phyloP scores from a whole-genome alignment of 1,284 basidiomycete genomes.

The Ganoderma multipileum region DNA sequence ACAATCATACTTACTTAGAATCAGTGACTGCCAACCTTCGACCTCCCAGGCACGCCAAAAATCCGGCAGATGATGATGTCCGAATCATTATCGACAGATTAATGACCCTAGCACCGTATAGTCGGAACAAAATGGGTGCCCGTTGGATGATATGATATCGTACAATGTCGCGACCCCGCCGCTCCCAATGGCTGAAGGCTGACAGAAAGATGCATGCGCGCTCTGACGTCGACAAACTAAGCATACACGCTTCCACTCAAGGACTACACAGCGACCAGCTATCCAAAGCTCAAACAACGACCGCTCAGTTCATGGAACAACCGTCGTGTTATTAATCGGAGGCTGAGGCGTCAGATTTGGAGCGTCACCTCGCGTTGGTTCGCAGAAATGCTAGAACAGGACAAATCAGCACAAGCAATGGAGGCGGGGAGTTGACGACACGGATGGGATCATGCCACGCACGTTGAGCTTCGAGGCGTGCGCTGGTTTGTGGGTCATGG shows the following conservation, averaged over 20 bases:
- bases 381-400: slow-evolving; percentile 38
- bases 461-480: slow-evolving; percentile 40
- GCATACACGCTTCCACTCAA: neutral
- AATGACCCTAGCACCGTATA: neutral
- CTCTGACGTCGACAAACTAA: neutral
- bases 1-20: neutral
- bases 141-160: neutral
- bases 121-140: neutral
- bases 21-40: neutral
- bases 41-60: neutral
- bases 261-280: neutral
- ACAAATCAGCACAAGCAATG: neutral
- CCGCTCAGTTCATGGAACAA: neutral
- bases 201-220: neutral
- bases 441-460: slow-evolving; percentile 12
- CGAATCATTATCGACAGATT: neutral
- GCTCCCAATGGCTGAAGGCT: neutral
- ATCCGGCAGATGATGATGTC: neutral
- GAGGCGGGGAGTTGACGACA: neutral
- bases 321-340: neutral
- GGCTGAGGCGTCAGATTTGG: neutral
- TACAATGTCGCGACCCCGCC: neutral
- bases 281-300: neutral
- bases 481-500: slow-evolving; percentile 32
- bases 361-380: slow-evolving; percentile 35